These are phyloP conservation scores for Pulveroboletus sp. DNA, from an alignment of 768 basidiomycete genomes.

Conservation along the genomic window DNA sequence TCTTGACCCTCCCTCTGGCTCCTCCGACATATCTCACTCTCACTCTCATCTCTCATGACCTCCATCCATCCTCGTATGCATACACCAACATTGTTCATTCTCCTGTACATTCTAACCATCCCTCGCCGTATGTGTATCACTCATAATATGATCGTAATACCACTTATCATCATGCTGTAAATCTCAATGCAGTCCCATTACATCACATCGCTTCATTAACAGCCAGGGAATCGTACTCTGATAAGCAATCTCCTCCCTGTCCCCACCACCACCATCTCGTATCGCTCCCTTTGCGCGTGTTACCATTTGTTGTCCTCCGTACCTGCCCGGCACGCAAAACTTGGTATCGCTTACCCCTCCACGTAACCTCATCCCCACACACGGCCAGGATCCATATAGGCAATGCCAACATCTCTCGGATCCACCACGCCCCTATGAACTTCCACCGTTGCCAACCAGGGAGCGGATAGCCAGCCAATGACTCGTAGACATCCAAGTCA, in stretches of 20 bases:
- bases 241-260: conserved; percentile 6
- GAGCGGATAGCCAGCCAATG: conserved; percentile 67
- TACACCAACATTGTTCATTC: conserved; percentile 27
- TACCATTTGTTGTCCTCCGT: conserved; percentile 25
- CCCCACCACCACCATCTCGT: conserved; percentile 23
- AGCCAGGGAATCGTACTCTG: conserved; percentile 16
- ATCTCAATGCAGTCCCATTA: conserved; percentile 19
- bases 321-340: conserved; percentile 76
- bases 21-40: conserved; percentile 23
- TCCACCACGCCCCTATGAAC: conserved; percentile 77
- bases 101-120: conserved; percentile 36
- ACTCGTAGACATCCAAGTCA: conserved; percentile 80
- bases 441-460: conserved; percentile 44
- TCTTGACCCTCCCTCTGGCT: conserved; percentile 22
- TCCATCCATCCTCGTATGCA: conserved; percentile 27
- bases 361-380: conserved; percentile 75
- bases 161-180: conserved; percentile 29
- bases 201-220: conserved; percentile 19
- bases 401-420: conserved; percentile 78
- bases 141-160: conserved; percentile 31
- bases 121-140: conserved; percentile 30
- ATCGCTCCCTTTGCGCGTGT: conserved; percentile 21
- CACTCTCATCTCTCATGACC: conserved; percentile 22
- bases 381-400: conserved; percentile 89
- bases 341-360: conserved; percentile 82